Evolutionary conservation across 108 stramenopile genomes (phyloP).

Genomic region (Chaetoceros tenuissimus): DNA sequence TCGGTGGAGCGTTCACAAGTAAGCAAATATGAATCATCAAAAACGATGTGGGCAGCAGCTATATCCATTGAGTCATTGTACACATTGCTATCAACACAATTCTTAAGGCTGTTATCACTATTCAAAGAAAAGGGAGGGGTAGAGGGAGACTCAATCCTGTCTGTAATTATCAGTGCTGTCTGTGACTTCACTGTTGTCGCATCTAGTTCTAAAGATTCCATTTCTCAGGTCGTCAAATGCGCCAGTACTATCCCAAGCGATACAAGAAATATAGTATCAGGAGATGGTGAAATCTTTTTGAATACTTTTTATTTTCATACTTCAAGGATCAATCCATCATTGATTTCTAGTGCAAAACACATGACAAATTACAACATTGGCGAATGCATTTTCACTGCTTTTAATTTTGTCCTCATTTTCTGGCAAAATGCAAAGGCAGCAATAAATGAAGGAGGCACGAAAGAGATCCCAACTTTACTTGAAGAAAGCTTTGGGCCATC

Average conservation of each 20-base stretch:
- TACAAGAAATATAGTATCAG: too few species aligned
- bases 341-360: slow-evolving; percentile 6
- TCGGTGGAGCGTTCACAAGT: slow-evolving; percentile 21
- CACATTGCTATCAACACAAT: slow-evolving; percentile 21
- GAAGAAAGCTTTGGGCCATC: slow-evolving; percentile 63
- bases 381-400: slow-evolving; percentile 28
- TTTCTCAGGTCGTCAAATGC: slow-evolving; percentile 12
- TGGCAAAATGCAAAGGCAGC: slow-evolving; percentile 1
- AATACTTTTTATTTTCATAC: too few species aligned
- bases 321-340: slow-evolving; percentile 15
- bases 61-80: slow-evolving; percentile 20
- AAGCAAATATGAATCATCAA: not conserved
- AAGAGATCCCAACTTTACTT: slow-evolving; percentile 19
- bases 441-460: slow-evolving; percentile 1
- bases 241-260: too few species aligned
- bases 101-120: slow-evolving; percentile 36
- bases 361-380: slow-evolving; percentile 28
- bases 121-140: slow-evolving; percentile 28
- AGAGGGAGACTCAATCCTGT: slow-evolving; percentile 21
- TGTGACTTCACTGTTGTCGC: slow-evolving; percentile 4
- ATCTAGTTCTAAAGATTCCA: slow-evolving; percentile 12
- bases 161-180: slow-evolving; percentile 5
- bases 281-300: too few species aligned
- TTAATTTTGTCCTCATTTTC: slow-evolving; percentile 21
- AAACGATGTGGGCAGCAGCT: not conserved